Conservation (phyloP, 805 yeast species). For the Cyberlindnera misumaiensis region DNA sequence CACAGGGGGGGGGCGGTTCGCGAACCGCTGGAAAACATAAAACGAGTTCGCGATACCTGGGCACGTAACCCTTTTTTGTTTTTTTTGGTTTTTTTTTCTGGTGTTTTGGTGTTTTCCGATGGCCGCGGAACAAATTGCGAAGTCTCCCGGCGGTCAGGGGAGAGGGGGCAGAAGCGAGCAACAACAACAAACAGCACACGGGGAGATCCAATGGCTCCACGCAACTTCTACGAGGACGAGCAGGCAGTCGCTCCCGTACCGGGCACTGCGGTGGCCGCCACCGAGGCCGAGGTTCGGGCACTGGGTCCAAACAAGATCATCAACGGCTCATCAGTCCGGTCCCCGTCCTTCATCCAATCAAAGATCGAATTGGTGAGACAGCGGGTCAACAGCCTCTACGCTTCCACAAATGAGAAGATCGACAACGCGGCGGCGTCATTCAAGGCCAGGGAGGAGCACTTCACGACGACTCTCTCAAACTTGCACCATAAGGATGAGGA, state of each 20-base stretch:
- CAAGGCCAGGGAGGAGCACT: slow-evolving; percentile 53
- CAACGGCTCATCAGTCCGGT: slow-evolving; percentile 51
- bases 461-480: slow-evolving; percentile 54
- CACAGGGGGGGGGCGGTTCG: no score
- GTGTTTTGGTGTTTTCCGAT: no score
- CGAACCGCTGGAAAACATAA: no score
- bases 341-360: slow-evolving; percentile 42
- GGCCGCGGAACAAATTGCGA: no score
- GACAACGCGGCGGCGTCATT: slow-evolving; percentile 44
- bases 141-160: no score
- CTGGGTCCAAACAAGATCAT: slow-evolving; percentile 42
- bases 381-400: slow-evolving; percentile 18
- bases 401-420: slow-evolving; percentile 29
- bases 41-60: no score
- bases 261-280: slow-evolving; percentile 40
- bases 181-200: no score
- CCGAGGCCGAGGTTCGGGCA: slow-evolving; percentile 34
- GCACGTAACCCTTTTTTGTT: no score
- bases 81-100: neutral
- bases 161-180: no score
- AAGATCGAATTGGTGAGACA: slow-evolving; percentile 44
- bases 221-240: slow-evolving; percentile 44
- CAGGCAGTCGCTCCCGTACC: slow-evolving; percentile 39
- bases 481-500: slow-evolving; percentile 64
- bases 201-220: slow-evolving; percentile 9